phyloP scores from a whole-genome alignment of 108 stramenopile genomes.

The Chaetoceros muelleri region DNA sequence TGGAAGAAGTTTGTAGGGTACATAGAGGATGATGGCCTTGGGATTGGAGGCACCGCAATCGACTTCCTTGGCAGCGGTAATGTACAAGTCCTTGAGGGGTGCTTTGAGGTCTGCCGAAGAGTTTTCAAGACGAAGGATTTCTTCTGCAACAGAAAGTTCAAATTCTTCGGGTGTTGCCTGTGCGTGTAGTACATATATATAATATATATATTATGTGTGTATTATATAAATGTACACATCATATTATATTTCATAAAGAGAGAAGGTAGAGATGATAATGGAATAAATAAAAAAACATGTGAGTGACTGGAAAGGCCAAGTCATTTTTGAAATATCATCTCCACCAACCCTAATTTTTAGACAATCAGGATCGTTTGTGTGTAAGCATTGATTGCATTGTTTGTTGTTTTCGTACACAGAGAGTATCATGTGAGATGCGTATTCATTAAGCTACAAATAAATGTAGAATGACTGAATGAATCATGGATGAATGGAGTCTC shows the following conservation, averaged over 20 bases:
- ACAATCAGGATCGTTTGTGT: not conserved
- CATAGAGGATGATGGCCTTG: slow-evolving; percentile 95
- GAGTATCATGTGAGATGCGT: too few relatives aligned
- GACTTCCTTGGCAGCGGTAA: slow-evolving; percentile 97
- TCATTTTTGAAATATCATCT: too few relatives aligned
- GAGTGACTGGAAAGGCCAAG: slow-evolving; percentile 1
- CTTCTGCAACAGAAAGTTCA: slow-evolving; percentile 91
- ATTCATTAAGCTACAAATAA: too few relatives aligned
- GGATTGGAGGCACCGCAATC: slow-evolving; percentile 73
- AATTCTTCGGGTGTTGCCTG: slow-evolving; percentile 92
- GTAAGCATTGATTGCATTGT: too few relatives aligned
- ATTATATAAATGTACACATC: too few relatives aligned
- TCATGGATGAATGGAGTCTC: too few relatives aligned
- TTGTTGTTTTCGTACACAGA: not conserved
- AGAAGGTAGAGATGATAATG: not conserved
- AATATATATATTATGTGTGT: too few relatives aligned
- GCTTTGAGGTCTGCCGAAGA: slow-evolving; percentile 80
- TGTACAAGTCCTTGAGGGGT: slow-evolving; percentile 85
- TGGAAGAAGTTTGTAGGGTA: slow-evolving; percentile 92
- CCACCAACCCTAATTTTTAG: not conserved
- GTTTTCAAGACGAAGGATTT: slow-evolving; percentile 95
- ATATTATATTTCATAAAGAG: not conserved
- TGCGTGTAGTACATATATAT: not conserved
- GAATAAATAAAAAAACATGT: too few relatives aligned
- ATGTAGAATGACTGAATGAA: too few relatives aligned